A percentile compares a stretch with the other conserved stretches of the same genome.
Evolutionary conservation across 2,329 filamentous ascomycete genomes (phyloP).

Genomic region (Arthrobotrys musiformis): DNA sequence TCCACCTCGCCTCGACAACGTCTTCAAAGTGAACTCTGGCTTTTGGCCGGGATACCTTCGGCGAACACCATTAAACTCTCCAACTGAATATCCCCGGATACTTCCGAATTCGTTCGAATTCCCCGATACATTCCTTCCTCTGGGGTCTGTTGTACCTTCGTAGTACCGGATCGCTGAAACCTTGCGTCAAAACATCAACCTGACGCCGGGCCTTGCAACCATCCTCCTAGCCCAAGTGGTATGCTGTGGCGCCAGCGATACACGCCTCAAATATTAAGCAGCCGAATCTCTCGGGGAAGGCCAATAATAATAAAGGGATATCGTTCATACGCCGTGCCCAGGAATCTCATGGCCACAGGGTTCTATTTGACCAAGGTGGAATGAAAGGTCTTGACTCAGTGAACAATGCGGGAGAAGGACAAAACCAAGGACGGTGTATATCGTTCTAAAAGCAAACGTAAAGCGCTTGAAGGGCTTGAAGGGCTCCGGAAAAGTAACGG

Average conservation of each 20-base stretch:
- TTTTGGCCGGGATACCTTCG: conserved; percentile 24
- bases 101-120: conserved; percentile 48
- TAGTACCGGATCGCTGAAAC: conserved; percentile 20
- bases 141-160: conserved; percentile 11
- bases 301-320: neutral
- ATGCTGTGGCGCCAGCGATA: conserved; percentile 15
- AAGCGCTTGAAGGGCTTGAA: conserved; percentile 47
- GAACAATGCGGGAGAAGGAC: conserved; percentile 55
- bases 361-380: conserved; percentile 35
- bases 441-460: conserved; percentile 55
- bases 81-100: conserved; percentile 19
- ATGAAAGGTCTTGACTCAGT: conserved; percentile 43
- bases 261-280: neutral
- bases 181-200: conserved; percentile 19
- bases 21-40: conserved; percentile 19
- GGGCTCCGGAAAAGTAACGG: conserved; percentile 46
- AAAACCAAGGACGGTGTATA: conserved; percentile 52
- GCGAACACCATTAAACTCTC: conserved; percentile 31
- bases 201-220: neutral
- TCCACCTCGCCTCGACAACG: conserved; percentile 7
- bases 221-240: neutral
- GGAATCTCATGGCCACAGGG: conserved; percentile 23
- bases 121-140: conserved; percentile 17
- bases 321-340: neutral
- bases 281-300: neutral